Conservation (phyloP, 2,329 filamentous ascomycete genomes). For the Botrytis porri region DNA sequence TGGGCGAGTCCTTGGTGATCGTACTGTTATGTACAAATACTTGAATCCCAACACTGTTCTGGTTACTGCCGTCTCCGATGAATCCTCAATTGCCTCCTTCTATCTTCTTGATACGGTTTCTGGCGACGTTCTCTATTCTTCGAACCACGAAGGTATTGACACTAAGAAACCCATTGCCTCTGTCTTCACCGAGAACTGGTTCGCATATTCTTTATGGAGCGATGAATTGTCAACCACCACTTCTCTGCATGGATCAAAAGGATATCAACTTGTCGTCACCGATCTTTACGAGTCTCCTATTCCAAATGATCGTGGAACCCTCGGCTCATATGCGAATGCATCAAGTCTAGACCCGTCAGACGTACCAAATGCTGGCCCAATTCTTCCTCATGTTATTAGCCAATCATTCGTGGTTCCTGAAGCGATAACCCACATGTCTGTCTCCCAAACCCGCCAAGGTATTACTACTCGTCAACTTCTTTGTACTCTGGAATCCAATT, state of each 20-base stretch:
- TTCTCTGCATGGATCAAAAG: slow-evolving; percentile 63
- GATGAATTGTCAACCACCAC: slow-evolving; percentile 56
- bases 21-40: slow-evolving; percentile 96
- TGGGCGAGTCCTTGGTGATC: slow-evolving; percentile 85
- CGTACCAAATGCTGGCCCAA: slow-evolving; percentile 48
- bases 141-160: slow-evolving; percentile 71
- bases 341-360: slow-evolving; percentile 71
- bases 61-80: slow-evolving; percentile 64
- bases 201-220: slow-evolving; percentile 76
- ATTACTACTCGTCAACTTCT: slow-evolving; percentile 83
- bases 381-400: slow-evolving; percentile 71
- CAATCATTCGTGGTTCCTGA: slow-evolving; percentile 80
- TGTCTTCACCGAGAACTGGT: slow-evolving; percentile 90
- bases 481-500: slow-evolving; percentile 70
- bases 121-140: slow-evolving; percentile 72
- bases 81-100: slow-evolving; percentile 59
- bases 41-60: slow-evolving; percentile 83
- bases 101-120: slow-evolving; percentile 85
- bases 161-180: slow-evolving; percentile 70
- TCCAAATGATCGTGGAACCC: slow-evolving; percentile 79
- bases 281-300: slow-evolving; percentile 87
- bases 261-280: slow-evolving; percentile 79
- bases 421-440: slow-evolving; percentile 73
- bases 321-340: slow-evolving; percentile 67
- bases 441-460: slow-evolving; percentile 87